phyloP scores from a whole-genome alignment of 2,329 filamentous ascomycete genomes.

The Pestalotiopsis sp. region DNA sequence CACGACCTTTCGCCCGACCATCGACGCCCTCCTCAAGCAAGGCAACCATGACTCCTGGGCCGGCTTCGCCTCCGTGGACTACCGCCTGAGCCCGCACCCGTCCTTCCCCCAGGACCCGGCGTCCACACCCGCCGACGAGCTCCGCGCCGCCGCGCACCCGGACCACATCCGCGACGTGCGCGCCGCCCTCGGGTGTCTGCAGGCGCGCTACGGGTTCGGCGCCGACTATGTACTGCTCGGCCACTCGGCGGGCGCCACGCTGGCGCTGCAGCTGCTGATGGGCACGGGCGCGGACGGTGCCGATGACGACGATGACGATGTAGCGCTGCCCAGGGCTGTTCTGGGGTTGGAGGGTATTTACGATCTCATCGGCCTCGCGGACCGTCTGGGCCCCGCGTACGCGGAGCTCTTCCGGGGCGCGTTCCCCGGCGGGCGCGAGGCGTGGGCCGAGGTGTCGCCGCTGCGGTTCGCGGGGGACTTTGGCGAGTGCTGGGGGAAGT shows the following conservation, averaged over 20 bases:
- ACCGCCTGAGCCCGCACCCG: slow-evolving; percentile 62
- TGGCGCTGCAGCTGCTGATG: slow-evolving; percentile 65
- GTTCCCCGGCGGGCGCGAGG: slow-evolving; percentile 55
- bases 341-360: slow-evolving; percentile 70
- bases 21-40: slow-evolving; percentile 41
- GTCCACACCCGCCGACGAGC: slow-evolving; percentile 32
- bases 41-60: slow-evolving; percentile 43
- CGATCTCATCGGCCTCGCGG: slow-evolving; percentile 58
- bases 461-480: slow-evolving; percentile 46
- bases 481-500: slow-evolving; percentile 37
- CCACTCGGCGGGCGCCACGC: slow-evolving; percentile 65
- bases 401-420: slow-evolving; percentile 59
- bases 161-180: slow-evolving; percentile 63
- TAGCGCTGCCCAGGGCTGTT: slow-evolving; percentile 53
- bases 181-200: slow-evolving; percentile 52
- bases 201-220: slow-evolving; percentile 44
- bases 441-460: slow-evolving; percentile 62
- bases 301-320: slow-evolving; percentile 19
- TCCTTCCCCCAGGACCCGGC: slow-evolving; percentile 45
- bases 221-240: slow-evolving; percentile 59
- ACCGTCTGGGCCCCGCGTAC: slow-evolving; percentile 53
- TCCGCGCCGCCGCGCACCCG: slow-evolving; percentile 57
- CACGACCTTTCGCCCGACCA: slow-evolving; percentile 40
- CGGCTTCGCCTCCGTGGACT: slow-evolving; percentile 67
- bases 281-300: slow-evolving; percentile 38